Base-by-base conservation (phyloP, 208 protist genomes). In the Acanthamoeba royreba region DNA sequence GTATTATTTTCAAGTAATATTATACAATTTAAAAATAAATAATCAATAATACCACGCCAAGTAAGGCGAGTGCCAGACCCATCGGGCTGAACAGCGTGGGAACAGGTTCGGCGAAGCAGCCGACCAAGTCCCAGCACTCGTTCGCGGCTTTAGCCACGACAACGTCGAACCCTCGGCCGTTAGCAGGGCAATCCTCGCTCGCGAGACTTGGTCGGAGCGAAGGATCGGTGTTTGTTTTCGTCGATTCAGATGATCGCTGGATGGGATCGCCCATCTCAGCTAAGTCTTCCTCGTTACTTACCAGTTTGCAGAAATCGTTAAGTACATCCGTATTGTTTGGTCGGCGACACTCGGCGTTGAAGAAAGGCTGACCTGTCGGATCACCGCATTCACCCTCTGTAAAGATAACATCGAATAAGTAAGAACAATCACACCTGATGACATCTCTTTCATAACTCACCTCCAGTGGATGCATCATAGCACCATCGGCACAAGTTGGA, bases 101-200 rank as follows among this genome's bases (percentile, higher is more conserved):
- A n/a, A n/a, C n/a, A n/a, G n/a, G n/a, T n/a, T n/a, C n/a, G n/a
- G n/a, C n/a, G 43, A 85, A 46, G 77, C 77, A 87, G 77, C 53
- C 77, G 25, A 53, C 0, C 8, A 38, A 4, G 19, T 58, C 77
- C 25, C n/a, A 53, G 47, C 77, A 87, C 77, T 87, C 77, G 77
- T 87, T 87, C n/a, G 77, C 33, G 31, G 77, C 77, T 43, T 87
- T 87, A 31, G 77, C 77, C 77, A 86, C 77, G 42, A 87, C 77
- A 15, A 87, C 47, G 25, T 43, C 22, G 38, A 11, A 15, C 25
- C 17, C 35, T 28, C 35, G 22, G 0, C 74, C 74, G 9, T 11
- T 31, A 33, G 31, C 74, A 13, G 13, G 4, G 31, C 11, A 15
- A 35, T 19, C 40, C 25, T 45, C 19, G 69, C 45, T 31, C 42